These are phyloP conservation scores for Plasmodium vivax DNA, from an alignment of 169 alveolate species.

Conservation along the genomic window DNA sequence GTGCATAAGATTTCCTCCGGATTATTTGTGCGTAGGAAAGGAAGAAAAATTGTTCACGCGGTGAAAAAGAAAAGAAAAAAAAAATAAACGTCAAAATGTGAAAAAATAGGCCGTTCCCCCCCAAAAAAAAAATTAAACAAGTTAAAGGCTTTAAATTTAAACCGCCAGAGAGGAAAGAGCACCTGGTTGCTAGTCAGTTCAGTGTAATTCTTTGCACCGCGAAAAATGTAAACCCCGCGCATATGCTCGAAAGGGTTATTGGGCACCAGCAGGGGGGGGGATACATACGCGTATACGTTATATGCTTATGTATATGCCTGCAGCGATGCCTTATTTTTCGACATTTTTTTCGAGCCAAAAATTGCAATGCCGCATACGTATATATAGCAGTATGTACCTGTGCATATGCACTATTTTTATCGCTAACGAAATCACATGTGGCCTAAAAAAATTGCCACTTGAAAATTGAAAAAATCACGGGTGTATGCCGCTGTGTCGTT, in stretches of 20 bases:
- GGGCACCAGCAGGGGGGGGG: neutral
- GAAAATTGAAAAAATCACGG: neutral
- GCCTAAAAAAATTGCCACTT: neutral
- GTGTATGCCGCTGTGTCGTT: neutral
- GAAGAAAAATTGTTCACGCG: neutral
- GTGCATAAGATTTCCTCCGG: neutral
- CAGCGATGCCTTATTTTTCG: neutral
- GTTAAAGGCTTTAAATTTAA: neutral
- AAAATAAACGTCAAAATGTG: neutral
- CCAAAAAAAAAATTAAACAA: neutral
- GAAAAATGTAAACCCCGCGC: neutral
- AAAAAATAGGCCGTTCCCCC: neutral
- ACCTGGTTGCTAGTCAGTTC: neutral
- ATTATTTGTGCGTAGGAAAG: neutral
- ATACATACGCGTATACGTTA: neutral
- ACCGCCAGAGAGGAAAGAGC: constrained; percentile 9
- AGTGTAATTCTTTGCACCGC: neutral
- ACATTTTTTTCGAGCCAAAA: neutral
- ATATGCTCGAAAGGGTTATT: neutral
- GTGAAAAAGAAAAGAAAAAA: neutral
- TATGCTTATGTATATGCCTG: neutral
- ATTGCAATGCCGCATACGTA: neutral
- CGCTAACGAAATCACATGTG: neutral
- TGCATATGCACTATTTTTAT: neutral
- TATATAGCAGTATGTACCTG: neutral